Percentiles rank a stretch among this genome's conserved stretches.
phyloP scores from a whole-genome alignment of 805 yeast genomes.

The Lipomyces lipofer region DNA sequence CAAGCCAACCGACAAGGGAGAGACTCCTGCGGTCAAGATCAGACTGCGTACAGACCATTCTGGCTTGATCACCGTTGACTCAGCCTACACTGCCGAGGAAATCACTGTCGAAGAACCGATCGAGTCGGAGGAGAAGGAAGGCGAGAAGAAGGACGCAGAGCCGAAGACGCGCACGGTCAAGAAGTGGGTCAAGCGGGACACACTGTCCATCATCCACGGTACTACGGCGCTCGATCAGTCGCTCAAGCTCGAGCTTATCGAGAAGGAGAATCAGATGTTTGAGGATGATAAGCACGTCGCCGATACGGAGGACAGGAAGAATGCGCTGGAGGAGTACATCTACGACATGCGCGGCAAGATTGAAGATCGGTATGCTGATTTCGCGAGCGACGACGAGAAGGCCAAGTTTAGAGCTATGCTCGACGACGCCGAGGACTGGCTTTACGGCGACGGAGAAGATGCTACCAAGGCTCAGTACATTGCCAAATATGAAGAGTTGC shows the following conservation, averaged over 20 bases:
- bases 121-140: constrained; percentile 53
- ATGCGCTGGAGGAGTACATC: constrained; percentile 97
- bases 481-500: constrained; percentile 97
- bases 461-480: constrained; percentile 94
- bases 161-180: constrained; percentile 88
- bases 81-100: constrained; percentile 94
- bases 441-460: constrained; percentile 96
- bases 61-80: constrained; percentile 89
- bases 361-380: constrained; percentile 84
- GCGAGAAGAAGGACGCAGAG: constrained; percentile 52
- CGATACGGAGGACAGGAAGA: constrained; percentile 98
- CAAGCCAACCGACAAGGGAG: constrained; percentile 66
- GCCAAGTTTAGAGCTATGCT: constrained; percentile 69
- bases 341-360: constrained; percentile 96
- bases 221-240: constrained; percentile 61
- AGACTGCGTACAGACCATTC: constrained; percentile 97
- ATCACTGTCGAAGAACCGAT: constrained; percentile 83
- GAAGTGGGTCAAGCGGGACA: constrained; percentile 90
- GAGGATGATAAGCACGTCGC: constrained; percentile 94
- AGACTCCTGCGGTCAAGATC: constrained; percentile 80
- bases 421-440: constrained; percentile 93
- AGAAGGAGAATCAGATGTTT: constrained; percentile 79
- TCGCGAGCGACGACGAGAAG: constrained; percentile 92
- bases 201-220: constrained; percentile 59
- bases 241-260: constrained; percentile 63